Percentiles rank a stretch among this genome's conserved stretches.
Conservation (phyloP, 257 asterid species). For the Fraxinus cuspidata region DNA sequence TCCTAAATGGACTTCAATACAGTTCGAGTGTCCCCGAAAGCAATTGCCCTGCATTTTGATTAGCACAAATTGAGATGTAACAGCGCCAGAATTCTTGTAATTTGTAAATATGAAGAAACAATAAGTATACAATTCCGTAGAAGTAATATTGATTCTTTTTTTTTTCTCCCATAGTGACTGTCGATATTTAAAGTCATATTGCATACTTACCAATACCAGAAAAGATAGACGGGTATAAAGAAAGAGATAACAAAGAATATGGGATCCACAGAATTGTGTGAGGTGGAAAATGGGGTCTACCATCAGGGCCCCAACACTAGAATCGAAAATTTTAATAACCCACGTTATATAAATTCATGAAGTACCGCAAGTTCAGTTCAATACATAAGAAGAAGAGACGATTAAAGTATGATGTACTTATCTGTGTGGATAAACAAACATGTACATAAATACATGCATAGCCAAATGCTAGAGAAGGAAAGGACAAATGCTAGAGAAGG, state of each 20-base stretch:
- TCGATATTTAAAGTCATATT: slow-evolving; percentile 17
- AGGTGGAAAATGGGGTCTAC: slow-evolving; percentile 45
- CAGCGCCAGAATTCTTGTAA: slow-evolving; percentile 26
- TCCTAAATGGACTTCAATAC: slow-evolving; percentile 34
- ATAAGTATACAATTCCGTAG: slow-evolving; percentile 20
- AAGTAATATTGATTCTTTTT: neutral
- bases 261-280: slow-evolving; percentile 51
- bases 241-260: slow-evolving; percentile 43
- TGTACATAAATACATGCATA: slow-evolving; percentile 7
- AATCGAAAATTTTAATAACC: slow-evolving; percentile 20
- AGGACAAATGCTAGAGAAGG: neutral
- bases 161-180: slow-evolving; percentile 1
- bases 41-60: slow-evolving; percentile 62
- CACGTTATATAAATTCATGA: slow-evolving; percentile 27
- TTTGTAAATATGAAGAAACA: slow-evolving; percentile 19
- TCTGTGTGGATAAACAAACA: neutral
- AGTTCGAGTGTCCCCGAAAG: slow-evolving; percentile 41
- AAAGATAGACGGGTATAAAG: slow-evolving; percentile 30
- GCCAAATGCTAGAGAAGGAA: neutral
- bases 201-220: slow-evolving; percentile 27
- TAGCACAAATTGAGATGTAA: slow-evolving; percentile 37
- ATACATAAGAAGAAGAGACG: slow-evolving; percentile 23
- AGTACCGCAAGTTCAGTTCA: slow-evolving; percentile 28
- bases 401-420: neutral
- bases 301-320: slow-evolving; percentile 25